Evolutionary conservation across 140 eudicot species (phyloP).

Genomic region (Senecio squalidus): DNA sequence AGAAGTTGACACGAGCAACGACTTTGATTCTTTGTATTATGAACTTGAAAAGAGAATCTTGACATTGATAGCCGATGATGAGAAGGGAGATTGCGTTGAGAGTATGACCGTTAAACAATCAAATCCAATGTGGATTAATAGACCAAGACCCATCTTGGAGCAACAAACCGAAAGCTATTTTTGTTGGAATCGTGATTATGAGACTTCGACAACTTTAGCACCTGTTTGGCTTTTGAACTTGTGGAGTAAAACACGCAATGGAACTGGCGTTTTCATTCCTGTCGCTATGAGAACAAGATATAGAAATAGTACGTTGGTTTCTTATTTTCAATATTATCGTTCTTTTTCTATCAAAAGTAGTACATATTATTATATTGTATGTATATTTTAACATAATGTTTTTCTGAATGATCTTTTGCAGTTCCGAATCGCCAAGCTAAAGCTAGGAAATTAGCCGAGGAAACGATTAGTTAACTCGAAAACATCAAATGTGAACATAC

Average conservation of each 20-base stretch:
- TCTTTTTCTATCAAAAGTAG: not conserved
- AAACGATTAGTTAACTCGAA: too few relatives aligned
- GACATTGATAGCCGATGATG: constrained; percentile 53
- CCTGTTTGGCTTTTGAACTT: constrained; percentile 42
- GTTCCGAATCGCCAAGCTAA: too few relatives aligned
- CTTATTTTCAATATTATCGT: constrained; percentile 2
- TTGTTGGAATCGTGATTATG: constrained; percentile 34
- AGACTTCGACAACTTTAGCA: constrained; percentile 6
- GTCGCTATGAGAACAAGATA: constrained; percentile 24
- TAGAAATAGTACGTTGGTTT: constrained; percentile 25
- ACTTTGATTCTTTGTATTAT: constrained; percentile 40
- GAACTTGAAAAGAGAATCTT: constrained; percentile 49
- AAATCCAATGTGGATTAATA: not conserved
- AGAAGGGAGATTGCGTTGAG: constrained; percentile 16
- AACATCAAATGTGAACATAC: too few relatives aligned
- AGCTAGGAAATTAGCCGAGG: too few relatives aligned
- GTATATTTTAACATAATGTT: not conserved
- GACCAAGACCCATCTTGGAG: not conserved
- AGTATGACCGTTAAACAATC: not conserved
- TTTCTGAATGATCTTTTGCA: too few relatives aligned
- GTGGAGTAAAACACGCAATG: constrained; percentile 51
- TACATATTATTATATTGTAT: not conserved
- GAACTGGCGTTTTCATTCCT: constrained; percentile 79
- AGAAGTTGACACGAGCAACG: constrained; percentile 11
- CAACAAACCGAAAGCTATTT: constrained; percentile 18